These are phyloP conservation scores for Phaeophleospora eucalypticola DNA, from an alignment of 2,329 filamentous ascomycete species.

Conservation along the genomic window DNA sequence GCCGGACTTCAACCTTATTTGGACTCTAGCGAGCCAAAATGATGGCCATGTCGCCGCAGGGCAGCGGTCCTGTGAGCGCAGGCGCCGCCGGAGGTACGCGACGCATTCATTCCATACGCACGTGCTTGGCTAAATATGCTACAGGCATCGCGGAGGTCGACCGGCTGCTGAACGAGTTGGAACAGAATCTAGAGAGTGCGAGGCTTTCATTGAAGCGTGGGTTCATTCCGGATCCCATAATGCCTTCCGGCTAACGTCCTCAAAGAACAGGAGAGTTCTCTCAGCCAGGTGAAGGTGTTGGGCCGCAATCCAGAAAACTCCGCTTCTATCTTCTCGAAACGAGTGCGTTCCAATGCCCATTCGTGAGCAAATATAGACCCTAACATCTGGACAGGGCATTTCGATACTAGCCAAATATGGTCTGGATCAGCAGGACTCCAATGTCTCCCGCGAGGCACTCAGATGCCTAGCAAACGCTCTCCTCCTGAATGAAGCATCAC, in stretches of 20 bases:
- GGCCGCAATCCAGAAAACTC: conserved; percentile 69
- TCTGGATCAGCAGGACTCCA: conserved; percentile 60
- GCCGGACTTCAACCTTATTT: not conserved
- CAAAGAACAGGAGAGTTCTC: conserved; percentile 57
- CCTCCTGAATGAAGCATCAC: conserved; percentile 62
- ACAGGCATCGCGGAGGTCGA: conserved; percentile 26
- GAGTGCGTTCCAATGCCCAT: conserved; percentile 50
- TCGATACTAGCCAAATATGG: conserved; percentile 67
- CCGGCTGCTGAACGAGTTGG: conserved; percentile 26
- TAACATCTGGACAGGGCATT: conserved; percentile 59
- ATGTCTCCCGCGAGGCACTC: conserved; percentile 68
- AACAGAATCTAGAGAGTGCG: conserved; percentile 26
- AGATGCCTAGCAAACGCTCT: conserved; percentile 83
- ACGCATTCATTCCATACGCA: not conserved
- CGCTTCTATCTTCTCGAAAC: conserved; percentile 77
- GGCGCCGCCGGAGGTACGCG: conserved; percentile 9
- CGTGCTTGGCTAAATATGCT: conserved; percentile 7
- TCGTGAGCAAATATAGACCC: not conserved
- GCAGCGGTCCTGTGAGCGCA: conserved; percentile 5
- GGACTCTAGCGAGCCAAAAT: conserved; percentile 4
- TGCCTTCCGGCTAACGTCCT: conserved; percentile 9
- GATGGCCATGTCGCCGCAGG: conserved; percentile 14
- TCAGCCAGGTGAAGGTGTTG: conserved; percentile 69
- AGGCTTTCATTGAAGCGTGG: conserved; percentile 28
- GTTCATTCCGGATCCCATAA: not conserved